These are phyloP conservation scores for Aspergillus neotritici DNA, from an alignment of 2,329 filamentous ascomycete species.

Conservation along the genomic window DNA sequence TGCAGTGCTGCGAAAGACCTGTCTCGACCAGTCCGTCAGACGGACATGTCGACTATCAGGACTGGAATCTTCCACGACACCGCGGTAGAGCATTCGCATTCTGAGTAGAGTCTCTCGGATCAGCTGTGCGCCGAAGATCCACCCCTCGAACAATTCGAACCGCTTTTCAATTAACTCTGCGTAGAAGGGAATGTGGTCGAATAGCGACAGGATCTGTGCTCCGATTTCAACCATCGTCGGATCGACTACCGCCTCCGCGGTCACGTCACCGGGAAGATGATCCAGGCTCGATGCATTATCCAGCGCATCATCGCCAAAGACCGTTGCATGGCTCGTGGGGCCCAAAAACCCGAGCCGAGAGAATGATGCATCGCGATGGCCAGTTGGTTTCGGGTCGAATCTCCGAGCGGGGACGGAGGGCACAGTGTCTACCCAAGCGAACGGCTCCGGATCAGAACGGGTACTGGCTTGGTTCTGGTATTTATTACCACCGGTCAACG, in stretches of 20 bases:
- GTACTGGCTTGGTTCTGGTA: not conserved
- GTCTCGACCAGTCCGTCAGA: conserved; percentile 1
- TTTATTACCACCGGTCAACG: not conserved
- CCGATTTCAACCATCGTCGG: conserved; percentile 8
- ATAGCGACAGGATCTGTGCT: conserved; percentile 10
- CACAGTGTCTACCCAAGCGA: not conserved
- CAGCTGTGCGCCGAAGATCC: not conserved
- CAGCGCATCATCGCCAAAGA: conserved; percentile 10
- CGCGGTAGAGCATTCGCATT: conserved; percentile 1
- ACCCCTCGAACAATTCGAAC: not conserved
- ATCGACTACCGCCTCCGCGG: not conserved
- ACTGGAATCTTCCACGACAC: not conserved
- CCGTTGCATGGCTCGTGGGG: conserved; percentile 16
- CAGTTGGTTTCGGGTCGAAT: not conserved
- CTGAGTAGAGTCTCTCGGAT: not conserved
- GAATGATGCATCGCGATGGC: not conserved
- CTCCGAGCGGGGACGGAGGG: not conserved
- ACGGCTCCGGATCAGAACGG: not conserved
- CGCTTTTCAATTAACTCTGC: conserved; percentile 14
- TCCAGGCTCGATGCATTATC: conserved; percentile 1
- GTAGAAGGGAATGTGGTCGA: conserved; percentile 9
- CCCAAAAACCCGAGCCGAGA: conserved; percentile 15
- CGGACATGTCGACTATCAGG: not conserved
- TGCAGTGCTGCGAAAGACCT: conserved; percentile 5
- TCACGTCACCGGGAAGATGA: not conserved